Evolutionary conservation across 1,284 basidiomycete species (phyloP).

Genomic region (Apiotrichum mycotoxinovorans): DNA sequence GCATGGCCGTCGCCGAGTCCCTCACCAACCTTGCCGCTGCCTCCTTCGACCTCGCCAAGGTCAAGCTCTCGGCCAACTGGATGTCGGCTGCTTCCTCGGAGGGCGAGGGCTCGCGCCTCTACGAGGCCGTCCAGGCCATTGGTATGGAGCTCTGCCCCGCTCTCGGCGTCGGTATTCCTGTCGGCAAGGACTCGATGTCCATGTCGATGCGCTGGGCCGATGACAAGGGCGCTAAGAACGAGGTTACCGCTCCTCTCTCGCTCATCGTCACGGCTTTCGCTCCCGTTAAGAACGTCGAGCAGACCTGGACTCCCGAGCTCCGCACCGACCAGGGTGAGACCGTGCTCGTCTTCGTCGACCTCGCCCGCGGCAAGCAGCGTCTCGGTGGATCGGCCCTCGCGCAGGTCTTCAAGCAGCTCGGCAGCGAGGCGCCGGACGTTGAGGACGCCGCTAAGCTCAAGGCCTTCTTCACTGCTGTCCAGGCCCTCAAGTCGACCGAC

Average conservation of each 20-base stretch:
- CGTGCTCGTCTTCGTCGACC: slow-evolving; percentile 81
- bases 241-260: slow-evolving; percentile 87
- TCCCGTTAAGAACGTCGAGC: slow-evolving; percentile 70
- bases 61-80: slow-evolving; percentile 99
- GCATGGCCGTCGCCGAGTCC: slow-evolving; percentile 93
- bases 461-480: slow-evolving; percentile 75
- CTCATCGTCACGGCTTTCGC: slow-evolving; percentile 94
- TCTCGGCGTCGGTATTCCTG: slow-evolving; percentile 89
- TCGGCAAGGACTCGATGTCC: slow-evolving; percentile 99
- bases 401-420: slow-evolving; percentile 88
- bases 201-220: slow-evolving; percentile 95
- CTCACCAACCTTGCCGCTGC: slow-evolving; percentile 90
- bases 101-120: slow-evolving; percentile 86
- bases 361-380: slow-evolving; percentile 76
- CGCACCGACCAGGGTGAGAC: slow-evolving; percentile 61
- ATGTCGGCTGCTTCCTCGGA: slow-evolving; percentile 92
- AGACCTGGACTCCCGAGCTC: slow-evolving; percentile 92
- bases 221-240: slow-evolving; percentile 62
- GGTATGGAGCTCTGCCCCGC: slow-evolving; percentile 94
- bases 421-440: slow-evolving; percentile 78
- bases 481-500: slow-evolving; percentile 61
- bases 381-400: slow-evolving; percentile 92
- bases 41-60: slow-evolving; percentile 64
- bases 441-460: slow-evolving; percentile 71
- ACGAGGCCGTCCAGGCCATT: slow-evolving; percentile 87